These are phyloP conservation scores for Salvia splendens DNA, from an alignment of 257 asterid genomes.

Conservation along the genomic window DNA sequence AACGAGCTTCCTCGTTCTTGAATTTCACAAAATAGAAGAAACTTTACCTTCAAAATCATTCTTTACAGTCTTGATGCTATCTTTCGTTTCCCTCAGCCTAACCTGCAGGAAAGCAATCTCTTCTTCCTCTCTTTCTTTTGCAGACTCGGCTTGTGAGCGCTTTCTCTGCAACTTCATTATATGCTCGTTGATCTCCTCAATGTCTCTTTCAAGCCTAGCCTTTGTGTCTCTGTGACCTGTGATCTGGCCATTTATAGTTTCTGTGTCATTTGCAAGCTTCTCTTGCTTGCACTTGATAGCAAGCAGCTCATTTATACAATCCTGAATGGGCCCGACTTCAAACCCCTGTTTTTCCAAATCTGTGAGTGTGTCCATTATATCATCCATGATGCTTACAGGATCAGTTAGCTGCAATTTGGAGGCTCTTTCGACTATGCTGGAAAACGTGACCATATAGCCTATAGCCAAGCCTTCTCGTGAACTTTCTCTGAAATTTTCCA, in stretches of 20 bases:
- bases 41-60: constrained; percentile 38
- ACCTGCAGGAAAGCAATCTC: constrained; percentile 44
- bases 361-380: constrained; percentile 51
- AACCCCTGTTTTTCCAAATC: constrained; percentile 79
- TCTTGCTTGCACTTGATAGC: constrained; percentile 41
- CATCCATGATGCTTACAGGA: constrained; percentile 47
- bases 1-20: no score
- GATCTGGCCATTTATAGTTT: constrained; percentile 38
- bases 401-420: constrained; percentile 47
- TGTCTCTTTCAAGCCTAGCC: constrained; percentile 43
- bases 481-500: constrained; percentile 53
- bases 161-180: constrained; percentile 47
- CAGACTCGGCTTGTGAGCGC: constrained; percentile 35
- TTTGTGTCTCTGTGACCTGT: constrained; percentile 32
- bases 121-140: constrained; percentile 39
- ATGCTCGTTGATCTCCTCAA: constrained; percentile 44
- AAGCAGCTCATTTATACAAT: constrained; percentile 41
- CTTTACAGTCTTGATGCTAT: constrained; percentile 27
- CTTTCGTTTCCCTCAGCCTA: constrained; percentile 37
- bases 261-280: constrained; percentile 34
- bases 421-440: constrained; percentile 55
- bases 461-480: constrained; percentile 80
- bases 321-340: constrained; percentile 42
- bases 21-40: constrained; percentile 9
- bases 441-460: constrained; percentile 70